phyloP scores from a whole-genome alignment of 2,329 filamentous ascomycete species.

The Phyllosticta citrichinensis region DNA sequence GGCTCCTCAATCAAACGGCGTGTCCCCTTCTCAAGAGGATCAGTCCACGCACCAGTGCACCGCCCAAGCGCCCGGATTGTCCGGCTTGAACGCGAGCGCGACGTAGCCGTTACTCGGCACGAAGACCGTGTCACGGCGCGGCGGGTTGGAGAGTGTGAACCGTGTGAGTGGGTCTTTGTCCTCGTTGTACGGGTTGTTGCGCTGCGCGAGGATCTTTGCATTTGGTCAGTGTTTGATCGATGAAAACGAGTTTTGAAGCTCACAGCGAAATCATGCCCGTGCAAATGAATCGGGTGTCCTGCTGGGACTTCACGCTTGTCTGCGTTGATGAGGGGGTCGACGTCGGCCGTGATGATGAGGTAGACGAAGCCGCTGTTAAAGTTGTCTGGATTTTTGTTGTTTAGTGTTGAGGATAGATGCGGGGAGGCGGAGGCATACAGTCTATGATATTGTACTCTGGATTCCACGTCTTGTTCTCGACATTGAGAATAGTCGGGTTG shows the following conservation, averaged over 20 bases:
- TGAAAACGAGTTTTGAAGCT: too few relatives aligned
- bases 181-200: conserved; percentile 31
- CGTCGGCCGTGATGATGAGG: conserved; percentile 18
- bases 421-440: conserved; percentile 5
- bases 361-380: conserved; percentile 19
- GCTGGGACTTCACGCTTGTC: conserved; percentile 12
- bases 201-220: conserved; percentile 12
- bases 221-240: too few relatives aligned
- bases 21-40: too few relatives aligned
- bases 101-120: conserved; percentile 23
- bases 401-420: conserved; percentile 1
- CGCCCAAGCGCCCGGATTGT: conserved; percentile 28
- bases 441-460: conserved; percentile 15
- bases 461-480: conserved; percentile 15
- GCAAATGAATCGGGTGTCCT: conserved; percentile 21
- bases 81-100: conserved; percentile 25
- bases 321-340: neutral
- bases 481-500: conserved; percentile 19
- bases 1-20: too few relatives aligned
- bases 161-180: conserved; percentile 28
- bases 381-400: neutral
- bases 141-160: conserved; percentile 32
- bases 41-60: conserved; percentile 20
- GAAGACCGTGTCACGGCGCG: conserved; percentile 24
- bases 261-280: conserved; percentile 21